Evolutionary conservation across 371 early-diverging fungal genomes (phyloP).

Genomic region (Rhizopus microsporus): DNA sequence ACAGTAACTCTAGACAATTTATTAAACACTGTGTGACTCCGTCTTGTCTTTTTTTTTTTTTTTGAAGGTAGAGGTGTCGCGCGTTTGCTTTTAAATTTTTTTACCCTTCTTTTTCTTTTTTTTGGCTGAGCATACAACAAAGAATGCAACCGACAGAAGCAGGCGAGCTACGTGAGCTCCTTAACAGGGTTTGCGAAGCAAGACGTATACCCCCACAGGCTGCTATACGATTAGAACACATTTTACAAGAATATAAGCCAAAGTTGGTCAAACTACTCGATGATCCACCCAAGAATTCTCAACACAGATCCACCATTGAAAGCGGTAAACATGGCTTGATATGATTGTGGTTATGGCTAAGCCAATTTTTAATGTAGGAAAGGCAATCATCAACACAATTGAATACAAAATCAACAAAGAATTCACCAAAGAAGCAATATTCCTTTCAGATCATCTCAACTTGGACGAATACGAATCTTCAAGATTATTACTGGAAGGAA

Average conservation of each 20-base stretch:
- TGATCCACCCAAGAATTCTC: conserved; percentile 39
- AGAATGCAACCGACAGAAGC: conserved; percentile 9
- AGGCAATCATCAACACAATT: conserved; percentile 47
- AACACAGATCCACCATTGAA: conserved; percentile 41
- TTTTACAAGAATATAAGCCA: conserved; percentile 8
- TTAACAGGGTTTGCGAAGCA: conserved; percentile 18
- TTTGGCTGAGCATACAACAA: not conserved
- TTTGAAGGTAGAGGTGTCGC: too few species aligned
- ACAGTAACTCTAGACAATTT: not conserved
- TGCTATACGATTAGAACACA: conserved; percentile 11
- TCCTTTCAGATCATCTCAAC: conserved; percentile 74
- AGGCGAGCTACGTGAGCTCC: conserved; percentile 15
- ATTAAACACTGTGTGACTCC: too few species aligned
- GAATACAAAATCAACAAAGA: conserved; percentile 62
- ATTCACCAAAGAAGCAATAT: conserved; percentile 60
- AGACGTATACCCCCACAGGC: conserved; percentile 1
- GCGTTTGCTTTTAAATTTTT: too few species aligned
- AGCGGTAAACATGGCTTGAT: conserved; percentile 33
- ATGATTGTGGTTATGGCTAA: not conserved
- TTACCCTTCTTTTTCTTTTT: too few species aligned
- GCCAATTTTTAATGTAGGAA: conserved; percentile 14
- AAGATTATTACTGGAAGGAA: conserved; percentile 57
- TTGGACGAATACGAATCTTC: conserved; percentile 77
- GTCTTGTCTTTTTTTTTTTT: too few species aligned
- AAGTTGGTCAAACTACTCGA: conserved; percentile 29